A percentile compares a stretch with the other conserved stretches of the same genome.
phyloP scores from a whole-genome alignment of 2,329 filamentous ascomycete genomes.

The Didymella segeticola region DNA sequence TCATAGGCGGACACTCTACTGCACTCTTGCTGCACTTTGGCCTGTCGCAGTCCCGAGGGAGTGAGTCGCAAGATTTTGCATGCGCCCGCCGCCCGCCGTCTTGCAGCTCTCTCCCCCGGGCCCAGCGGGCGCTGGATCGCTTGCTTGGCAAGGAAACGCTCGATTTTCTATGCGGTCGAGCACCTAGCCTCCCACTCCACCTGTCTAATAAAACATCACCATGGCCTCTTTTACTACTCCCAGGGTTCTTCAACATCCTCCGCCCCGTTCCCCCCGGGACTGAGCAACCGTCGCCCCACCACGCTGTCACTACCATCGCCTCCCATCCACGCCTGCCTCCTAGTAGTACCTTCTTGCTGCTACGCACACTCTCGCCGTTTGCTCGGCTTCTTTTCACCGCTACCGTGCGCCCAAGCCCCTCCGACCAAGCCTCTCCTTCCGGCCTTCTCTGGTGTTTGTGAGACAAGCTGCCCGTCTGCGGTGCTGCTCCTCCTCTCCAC shows the following conservation, averaged over 20 bases:
- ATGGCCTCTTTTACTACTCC: constrained; percentile 49
- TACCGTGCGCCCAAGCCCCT: constrained; percentile 26
- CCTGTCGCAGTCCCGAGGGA: constrained; percentile 3
- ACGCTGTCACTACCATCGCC: constrained; percentile 15
- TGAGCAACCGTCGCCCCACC: constrained; percentile 48
- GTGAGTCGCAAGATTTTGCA: constrained; percentile 12
- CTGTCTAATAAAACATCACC: constrained; percentile 45
- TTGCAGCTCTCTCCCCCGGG: constrained; percentile 13
- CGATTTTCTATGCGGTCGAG: constrained; percentile 19
- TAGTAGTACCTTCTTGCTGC: constrained; percentile 7
- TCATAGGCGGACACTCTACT: constrained; percentile 14
- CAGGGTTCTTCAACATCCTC: constrained; percentile 54
- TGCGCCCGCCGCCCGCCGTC: constrained; percentile 10
- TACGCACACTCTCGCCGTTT: constrained; percentile 29
- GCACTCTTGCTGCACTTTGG: constrained; percentile 2
- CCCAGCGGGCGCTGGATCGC: constrained; percentile 15
- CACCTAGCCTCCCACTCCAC: constrained; percentile 31
- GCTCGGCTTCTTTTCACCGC: constrained; percentile 39
- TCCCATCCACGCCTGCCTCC: constrained; percentile 12
- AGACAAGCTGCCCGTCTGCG: constrained; percentile 22
- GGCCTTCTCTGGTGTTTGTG: constrained; percentile 16
- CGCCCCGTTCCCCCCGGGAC: constrained; percentile 59
- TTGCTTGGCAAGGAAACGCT: constrained; percentile 17
- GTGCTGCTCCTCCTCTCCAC: constrained; percentile 8
- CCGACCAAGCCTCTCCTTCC: constrained; percentile 21